phyloP scores from a whole-genome alignment of 2,329 filamentous ascomycete genomes.

The Aspergillus awamori region DNA sequence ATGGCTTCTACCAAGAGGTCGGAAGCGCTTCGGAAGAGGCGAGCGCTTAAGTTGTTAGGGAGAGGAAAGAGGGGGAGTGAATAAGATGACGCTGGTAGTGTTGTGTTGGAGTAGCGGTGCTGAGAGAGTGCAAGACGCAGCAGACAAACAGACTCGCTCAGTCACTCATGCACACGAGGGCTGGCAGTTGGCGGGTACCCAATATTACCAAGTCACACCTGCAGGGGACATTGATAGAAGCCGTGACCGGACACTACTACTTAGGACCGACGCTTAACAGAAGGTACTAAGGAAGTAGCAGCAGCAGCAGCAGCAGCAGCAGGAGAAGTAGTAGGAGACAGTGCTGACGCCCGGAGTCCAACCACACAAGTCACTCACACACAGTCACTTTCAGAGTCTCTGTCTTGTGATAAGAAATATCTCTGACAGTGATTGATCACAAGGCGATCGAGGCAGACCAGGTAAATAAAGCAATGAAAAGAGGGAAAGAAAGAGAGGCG shows the following conservation, averaged over 20 bases:
- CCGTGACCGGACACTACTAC: not conserved
- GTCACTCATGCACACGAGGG: conserved; percentile 11
- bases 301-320: conserved; percentile 8
- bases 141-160: conserved; percentile 10
- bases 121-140: conserved; percentile 1
- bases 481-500: not conserved
- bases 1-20: not conserved
- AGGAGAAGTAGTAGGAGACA: conserved; percentile 7
- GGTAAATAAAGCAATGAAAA: not conserved
- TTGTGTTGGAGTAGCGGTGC: conserved; percentile 1
- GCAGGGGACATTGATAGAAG: conserved; percentile 14
- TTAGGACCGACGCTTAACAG: not conserved
- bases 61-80: not conserved
- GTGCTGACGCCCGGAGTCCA: not conserved
- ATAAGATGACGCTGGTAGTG: not conserved
- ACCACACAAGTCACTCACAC: not conserved
- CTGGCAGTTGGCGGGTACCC: conserved; percentile 24
- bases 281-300: not conserved
- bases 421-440: not conserved
- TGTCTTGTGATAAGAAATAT: not conserved
- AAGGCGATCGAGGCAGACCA: not conserved
- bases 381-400: not conserved
- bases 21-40: not conserved
- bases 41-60: not conserved
- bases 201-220: conserved; percentile 23